Conservation (phyloP, 768 basidiomycete species). For the Agrocybe praecox region DNA sequence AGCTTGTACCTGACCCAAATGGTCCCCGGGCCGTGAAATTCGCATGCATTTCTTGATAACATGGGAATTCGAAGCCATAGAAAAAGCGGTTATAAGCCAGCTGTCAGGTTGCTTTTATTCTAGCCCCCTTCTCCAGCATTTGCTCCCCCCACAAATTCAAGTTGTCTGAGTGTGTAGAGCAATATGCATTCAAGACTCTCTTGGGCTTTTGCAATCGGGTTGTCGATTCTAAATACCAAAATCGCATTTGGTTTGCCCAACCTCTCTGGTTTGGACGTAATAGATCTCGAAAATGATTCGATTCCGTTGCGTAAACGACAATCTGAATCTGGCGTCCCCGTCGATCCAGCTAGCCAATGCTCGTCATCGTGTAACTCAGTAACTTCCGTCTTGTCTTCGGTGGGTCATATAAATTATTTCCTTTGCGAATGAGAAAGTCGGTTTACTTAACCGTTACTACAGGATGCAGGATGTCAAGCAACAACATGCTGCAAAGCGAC, state of each 20-base stretch:
- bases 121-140: background rate
- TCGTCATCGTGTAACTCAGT: slow-evolving; percentile 30
- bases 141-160: background rate
- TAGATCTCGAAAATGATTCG: background rate
- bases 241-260: background rate
- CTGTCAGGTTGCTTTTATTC: background rate
- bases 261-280: background rate
- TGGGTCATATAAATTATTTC: slow-evolving; percentile 1
- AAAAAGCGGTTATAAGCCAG: background rate
- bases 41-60: background rate
- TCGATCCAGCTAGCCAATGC: slow-evolving; percentile 32
- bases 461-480: slow-evolving; percentile 25
- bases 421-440: background rate
- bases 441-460: background rate
- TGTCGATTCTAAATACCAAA: background rate
- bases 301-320: slow-evolving; percentile 20
- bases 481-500: slow-evolving; percentile 38
- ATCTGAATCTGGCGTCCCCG: slow-evolving; percentile 6
- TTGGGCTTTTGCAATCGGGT: background rate
- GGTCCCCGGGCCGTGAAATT: background rate
- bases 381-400: slow-evolving; percentile 18
- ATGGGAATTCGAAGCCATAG: background rate
- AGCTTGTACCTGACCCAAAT: background rate
- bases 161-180: background rate
- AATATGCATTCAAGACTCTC: background rate